Base-by-base conservation (phyloP, 768 basidiomycete species). In the Boletus rubroflammeus region DNA sequence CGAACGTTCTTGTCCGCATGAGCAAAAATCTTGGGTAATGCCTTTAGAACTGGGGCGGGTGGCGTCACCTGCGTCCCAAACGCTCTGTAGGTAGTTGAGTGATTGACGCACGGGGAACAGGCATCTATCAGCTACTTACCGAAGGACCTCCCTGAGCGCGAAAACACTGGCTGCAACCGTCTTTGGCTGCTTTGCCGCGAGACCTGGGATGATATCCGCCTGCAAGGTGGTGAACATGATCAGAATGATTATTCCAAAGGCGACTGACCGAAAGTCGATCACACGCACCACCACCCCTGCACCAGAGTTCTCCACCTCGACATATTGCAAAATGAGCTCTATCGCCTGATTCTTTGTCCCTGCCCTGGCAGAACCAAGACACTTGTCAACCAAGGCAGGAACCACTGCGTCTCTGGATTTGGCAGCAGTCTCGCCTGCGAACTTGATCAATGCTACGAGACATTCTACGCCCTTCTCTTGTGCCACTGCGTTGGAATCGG, bases 401-500 rank as follows among this genome's bases (percentile, higher is more conserved):
- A 97, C 77, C 9, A 99, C 85, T 3, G 77, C 78, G 48, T 90
- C 83, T 63, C 92, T 80, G 38, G 90, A 88, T 73, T 84, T 86
- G 44, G 88, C 88, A 42, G 88, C 84, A 42, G 81, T 86, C 78
- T 95, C 93, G 55, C 96, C 97, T 7, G 93, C 90, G 66, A 86
- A 92, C 73, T 93, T 92, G 61, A 97, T 85, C 54, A 98, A 79
- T 29, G 86, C 79, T 50, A 88, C 83, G 32, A 95, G 73, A 62
- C 89, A 93, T 67, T 98, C 96, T 6, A 98, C 81, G 31, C 91
- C 97, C 68, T 96, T 98, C 77, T 99, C 97, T 72, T 99, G 97
- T 11, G 96, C 95, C 29, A 98, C 96, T 26, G 89, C 97, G 71
- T 98, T 98, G 1, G 93, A 77, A 65, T 99, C 97, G 3, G 85